Conservation (phyloP, 345 rosid species). For the Aurinia saxatilis region DNA sequence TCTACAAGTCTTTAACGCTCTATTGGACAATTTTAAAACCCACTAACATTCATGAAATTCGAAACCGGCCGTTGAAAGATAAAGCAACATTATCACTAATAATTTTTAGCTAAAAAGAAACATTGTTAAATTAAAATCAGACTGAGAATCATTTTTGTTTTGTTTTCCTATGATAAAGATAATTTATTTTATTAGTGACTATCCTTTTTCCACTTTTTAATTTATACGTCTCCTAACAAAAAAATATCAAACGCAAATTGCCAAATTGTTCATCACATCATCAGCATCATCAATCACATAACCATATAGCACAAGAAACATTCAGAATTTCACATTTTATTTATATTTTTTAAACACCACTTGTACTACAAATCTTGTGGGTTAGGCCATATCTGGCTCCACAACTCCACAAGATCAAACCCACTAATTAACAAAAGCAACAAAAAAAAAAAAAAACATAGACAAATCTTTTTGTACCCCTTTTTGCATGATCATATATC, state of each 20-base stretch:
- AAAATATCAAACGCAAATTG: constrained; percentile 13
- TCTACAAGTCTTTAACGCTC: not conserved
- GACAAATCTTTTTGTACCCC: not conserved
- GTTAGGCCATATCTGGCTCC: constrained; percentile 40
- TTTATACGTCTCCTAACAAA: constrained; percentile 11
- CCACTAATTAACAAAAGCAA: not conserved
- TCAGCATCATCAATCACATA: constrained; percentile 12
- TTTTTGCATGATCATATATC: not conserved
- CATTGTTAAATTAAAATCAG: not conserved
- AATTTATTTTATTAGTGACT: not conserved
- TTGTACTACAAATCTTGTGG: constrained; percentile 19
- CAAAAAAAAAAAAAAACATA: not conserved
- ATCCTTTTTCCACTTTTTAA: not conserved
- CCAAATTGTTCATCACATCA: constrained; percentile 12
- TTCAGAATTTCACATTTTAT: constrained; percentile 1
- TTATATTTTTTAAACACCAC: not conserved
- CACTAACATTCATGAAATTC: too few relatives aligned
- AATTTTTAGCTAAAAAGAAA: not conserved
- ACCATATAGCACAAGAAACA: not conserved
- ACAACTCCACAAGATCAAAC: constrained; percentile 19
- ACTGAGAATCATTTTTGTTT: not conserved
- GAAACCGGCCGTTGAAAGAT: too few relatives aligned
- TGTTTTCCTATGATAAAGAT: not conserved
- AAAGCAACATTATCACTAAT: not conserved
- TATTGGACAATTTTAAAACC: not conserved